Conservation (phyloP, 192 early-diverging fungal species). For the Kappamyces sp. region DNA sequence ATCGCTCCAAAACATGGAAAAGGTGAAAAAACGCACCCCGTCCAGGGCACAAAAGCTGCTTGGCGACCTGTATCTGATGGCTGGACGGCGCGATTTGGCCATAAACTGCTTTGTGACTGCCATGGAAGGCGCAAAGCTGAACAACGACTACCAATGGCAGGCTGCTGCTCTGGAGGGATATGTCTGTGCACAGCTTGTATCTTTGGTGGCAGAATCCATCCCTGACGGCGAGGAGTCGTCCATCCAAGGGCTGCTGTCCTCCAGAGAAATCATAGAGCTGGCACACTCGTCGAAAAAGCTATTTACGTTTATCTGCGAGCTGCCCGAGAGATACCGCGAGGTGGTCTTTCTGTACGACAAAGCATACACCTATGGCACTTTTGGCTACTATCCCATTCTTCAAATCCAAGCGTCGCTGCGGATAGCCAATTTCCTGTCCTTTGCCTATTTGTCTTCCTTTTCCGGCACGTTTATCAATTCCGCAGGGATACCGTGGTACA, state of each 20-base stretch:
- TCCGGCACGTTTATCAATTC: conserved; percentile 31
- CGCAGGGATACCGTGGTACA: conserved; percentile 30
- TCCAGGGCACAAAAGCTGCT: conserved; percentile 67
- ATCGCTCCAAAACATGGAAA: conserved; percentile 28
- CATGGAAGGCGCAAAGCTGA: conserved; percentile 61
- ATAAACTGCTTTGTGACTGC: conserved; percentile 60
- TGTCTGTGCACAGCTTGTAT: conserved; percentile 53
- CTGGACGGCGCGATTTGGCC: conserved; percentile 65
- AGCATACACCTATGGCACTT: conserved; percentile 15
- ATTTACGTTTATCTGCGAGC: conserved; percentile 43
- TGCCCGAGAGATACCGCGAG: conserved; percentile 62
- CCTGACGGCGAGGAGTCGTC: not conserved
- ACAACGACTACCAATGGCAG: conserved; percentile 69
- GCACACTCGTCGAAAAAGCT: conserved; percentile 4
- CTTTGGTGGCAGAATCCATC: conserved; percentile 28
- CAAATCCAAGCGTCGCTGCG: conserved; percentile 62
- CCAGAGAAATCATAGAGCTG: conserved; percentile 1
- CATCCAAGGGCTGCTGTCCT: conserved; percentile 1
- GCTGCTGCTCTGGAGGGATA: conserved; percentile 67
- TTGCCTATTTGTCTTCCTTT: conserved; percentile 36
- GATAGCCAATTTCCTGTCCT: conserved; percentile 57
- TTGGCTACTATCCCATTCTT: conserved; percentile 49
- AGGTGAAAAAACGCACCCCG: conserved; percentile 57
- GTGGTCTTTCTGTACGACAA: conserved; percentile 60
- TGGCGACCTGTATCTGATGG: conserved; percentile 68